A percentile compares a stretch with the other conserved stretches of the same genome.
Conservation (phyloP, 2,329 filamentous ascomycete genomes). For the Microcyclospora tardicrescens region DNA sequence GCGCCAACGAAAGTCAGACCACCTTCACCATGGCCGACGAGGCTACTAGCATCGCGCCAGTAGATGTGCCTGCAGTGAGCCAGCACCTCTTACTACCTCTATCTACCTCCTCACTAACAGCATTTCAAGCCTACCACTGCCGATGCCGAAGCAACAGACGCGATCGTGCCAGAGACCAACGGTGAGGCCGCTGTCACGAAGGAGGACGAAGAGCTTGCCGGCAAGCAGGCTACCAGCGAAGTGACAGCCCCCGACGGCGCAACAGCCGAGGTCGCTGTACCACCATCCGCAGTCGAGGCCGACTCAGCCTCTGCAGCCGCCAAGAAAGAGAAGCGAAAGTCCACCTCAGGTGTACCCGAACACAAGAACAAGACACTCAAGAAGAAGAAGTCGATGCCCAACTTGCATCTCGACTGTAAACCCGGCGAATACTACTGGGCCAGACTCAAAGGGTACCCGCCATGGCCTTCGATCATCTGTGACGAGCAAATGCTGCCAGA, state of each 20-base stretch:
- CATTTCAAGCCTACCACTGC: constrained; percentile 10
- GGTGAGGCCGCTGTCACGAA: constrained; percentile 13
- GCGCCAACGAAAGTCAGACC: constrained; percentile 4
- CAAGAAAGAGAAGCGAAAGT: constrained; percentile 40
- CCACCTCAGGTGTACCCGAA: constrained; percentile 48
- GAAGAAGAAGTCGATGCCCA: constrained; percentile 69
- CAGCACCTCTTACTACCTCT: constrained; percentile 1
- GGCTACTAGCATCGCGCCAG: constrained; percentile 12
- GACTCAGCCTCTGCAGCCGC: constrained; percentile 11
- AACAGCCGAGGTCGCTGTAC: constrained; percentile 11
- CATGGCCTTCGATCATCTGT: constrained; percentile 88
- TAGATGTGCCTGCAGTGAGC: constrained; percentile 18
- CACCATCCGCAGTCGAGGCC: constrained; percentile 8
- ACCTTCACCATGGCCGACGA: constrained; percentile 20
- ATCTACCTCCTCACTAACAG: constrained; percentile 12
- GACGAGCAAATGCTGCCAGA: constrained; percentile 88
- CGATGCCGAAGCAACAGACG: constrained; percentile 7
- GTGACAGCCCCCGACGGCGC: constrained; percentile 13
- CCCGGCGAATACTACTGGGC: constrained; percentile 88
- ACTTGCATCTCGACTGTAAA: constrained; percentile 58
- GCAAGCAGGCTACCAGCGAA: constrained; percentile 16
- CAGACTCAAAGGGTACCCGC: constrained; percentile 84
- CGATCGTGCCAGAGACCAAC: constrained; percentile 8
- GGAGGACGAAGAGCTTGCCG: constrained; percentile 16
- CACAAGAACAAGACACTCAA: constrained; percentile 68